A percentile compares a stretch with the other conserved stretches of the same genome.
These are phyloP conservation scores for Samsoniella hepiali DNA, from an alignment of 2,329 filamentous ascomycete genomes.

Conservation along the genomic window DNA sequence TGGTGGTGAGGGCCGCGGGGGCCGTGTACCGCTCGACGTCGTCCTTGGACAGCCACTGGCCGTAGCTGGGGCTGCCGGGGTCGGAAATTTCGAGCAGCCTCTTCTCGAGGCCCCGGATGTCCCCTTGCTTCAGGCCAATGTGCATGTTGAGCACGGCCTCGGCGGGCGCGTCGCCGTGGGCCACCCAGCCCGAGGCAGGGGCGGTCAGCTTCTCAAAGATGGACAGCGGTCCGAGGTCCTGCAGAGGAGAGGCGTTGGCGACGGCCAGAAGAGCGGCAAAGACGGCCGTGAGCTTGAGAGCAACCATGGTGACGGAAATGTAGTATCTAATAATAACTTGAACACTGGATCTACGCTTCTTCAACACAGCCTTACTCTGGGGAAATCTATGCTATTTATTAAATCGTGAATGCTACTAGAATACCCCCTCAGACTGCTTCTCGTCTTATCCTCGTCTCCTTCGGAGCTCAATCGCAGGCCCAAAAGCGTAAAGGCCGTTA, in stretches of 20 bases:
- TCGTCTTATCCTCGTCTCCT: background rate
- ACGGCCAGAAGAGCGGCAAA: background rate
- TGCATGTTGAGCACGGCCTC: constrained; percentile 9
- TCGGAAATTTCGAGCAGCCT: constrained; percentile 26
- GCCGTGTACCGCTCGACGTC: constrained; percentile 26
- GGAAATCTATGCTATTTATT: background rate
- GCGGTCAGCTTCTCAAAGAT: constrained; percentile 9
- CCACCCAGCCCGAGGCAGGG: constrained; percentile 1
- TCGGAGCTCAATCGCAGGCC: background rate
- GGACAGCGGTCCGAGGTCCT: background rate
- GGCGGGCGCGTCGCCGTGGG: background rate
- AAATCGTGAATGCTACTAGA: too few species aligned
- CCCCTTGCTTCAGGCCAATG: constrained; percentile 18
- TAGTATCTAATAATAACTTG: background rate
- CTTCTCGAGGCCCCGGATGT: constrained; percentile 25
- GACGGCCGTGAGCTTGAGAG: background rate
- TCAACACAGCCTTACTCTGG: background rate
- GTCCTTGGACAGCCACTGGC: constrained; percentile 24
- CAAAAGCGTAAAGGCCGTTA: too few species aligned
- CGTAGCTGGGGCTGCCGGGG: constrained; percentile 26
- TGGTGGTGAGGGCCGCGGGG: constrained; percentile 23
- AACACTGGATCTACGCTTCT: too few species aligned
- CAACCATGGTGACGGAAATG: background rate
- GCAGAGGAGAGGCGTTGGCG: background rate
- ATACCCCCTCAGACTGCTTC: background rate